Evolutionary conservation across 345 rosid species (phyloP).

Genomic region (Excoecaria cochinchinensis): DNA sequence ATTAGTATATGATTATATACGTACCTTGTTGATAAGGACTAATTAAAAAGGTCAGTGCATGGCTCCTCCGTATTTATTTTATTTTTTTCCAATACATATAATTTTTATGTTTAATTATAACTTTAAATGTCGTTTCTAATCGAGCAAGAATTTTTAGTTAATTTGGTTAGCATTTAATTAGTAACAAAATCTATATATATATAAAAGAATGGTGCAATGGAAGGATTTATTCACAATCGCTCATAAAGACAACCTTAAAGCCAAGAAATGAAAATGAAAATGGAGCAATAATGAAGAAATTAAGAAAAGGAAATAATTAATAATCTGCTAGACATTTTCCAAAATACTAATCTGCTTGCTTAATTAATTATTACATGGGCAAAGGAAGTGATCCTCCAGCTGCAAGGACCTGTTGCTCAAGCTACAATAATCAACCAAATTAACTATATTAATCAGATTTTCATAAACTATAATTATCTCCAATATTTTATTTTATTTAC

Average conservation of each 20-base stretch:
- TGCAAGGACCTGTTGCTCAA: constrained; percentile 50
- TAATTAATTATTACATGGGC: constrained; percentile 15
- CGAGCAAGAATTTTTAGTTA: too few relatives aligned
- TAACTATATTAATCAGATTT: neutral
- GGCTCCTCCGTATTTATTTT: neutral
- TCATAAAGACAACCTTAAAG: constrained; percentile 18
- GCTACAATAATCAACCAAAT: constrained; percentile 28
- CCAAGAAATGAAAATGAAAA: constrained; percentile 1
- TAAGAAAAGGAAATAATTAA: neutral
- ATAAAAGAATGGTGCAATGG: neutral
- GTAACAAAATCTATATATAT: neutral
- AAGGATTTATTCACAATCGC: constrained; percentile 37
- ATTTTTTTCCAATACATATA: too few relatives aligned
- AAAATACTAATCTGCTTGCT: constrained; percentile 16
- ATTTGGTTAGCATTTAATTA: neutral
- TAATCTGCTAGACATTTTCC: constrained; percentile 6
- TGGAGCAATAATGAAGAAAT: constrained; percentile 4
- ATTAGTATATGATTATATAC: neutral
- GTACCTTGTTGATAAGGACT: constrained; percentile 3
- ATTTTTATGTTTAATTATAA: too few relatives aligned
- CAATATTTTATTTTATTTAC: too few relatives aligned
- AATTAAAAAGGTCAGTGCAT: constrained; percentile 21
- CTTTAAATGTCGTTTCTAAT: too few relatives aligned
- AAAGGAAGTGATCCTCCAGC: constrained; percentile 48
- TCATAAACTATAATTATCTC: too few relatives aligned